Evolutionary conservation across 345 rosid species (phyloP).

Genomic region (Isatis tinctoria): DNA sequence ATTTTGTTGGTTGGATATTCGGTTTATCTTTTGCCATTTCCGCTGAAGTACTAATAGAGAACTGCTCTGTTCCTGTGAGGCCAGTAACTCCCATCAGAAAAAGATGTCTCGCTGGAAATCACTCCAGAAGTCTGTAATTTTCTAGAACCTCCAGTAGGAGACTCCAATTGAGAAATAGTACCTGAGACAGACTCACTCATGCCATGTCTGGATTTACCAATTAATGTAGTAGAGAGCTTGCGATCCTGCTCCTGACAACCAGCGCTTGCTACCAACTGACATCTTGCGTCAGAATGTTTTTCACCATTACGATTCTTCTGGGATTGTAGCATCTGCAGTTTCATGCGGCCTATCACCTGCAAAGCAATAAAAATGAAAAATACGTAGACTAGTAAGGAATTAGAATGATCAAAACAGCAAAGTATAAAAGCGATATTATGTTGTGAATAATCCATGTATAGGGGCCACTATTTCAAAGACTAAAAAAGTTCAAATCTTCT

Average conservation of each 20-base stretch:
- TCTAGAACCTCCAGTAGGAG: slow-evolving; percentile 66
- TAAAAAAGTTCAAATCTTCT: not conserved
- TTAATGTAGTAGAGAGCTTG: slow-evolving; percentile 25
- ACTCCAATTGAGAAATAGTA: slow-evolving; percentile 72
- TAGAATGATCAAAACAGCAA: not conserved
- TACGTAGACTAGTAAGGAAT: not conserved
- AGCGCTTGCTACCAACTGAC: slow-evolving; percentile 28
- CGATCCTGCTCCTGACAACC: slow-evolving; percentile 29
- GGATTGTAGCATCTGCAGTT: slow-evolving; percentile 28
- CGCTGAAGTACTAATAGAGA: slow-evolving; percentile 43
- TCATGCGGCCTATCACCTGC: slow-evolving; percentile 34
- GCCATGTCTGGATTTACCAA: slow-evolving; percentile 34
- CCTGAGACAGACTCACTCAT: slow-evolving; percentile 61
- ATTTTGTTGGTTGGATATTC: slow-evolving; percentile 36
- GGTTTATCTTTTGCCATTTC: slow-evolving; percentile 46
- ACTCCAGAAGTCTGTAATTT: slow-evolving; percentile 65
- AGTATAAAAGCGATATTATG: not conserved
- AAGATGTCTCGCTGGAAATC: slow-evolving; percentile 70
- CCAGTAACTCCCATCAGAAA: slow-evolving; percentile 86
- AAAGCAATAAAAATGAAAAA: slow-evolving; percentile 21
- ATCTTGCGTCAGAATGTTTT: slow-evolving; percentile 38
- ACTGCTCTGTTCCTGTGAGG: slow-evolving; percentile 67
- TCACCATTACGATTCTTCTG: slow-evolving; percentile 29
- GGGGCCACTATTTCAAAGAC: not conserved
- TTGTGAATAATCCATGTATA: not conserved